Conservation (phyloP, 2,329 filamentous ascomycete species). For the Cladosporium sp. region DNA sequence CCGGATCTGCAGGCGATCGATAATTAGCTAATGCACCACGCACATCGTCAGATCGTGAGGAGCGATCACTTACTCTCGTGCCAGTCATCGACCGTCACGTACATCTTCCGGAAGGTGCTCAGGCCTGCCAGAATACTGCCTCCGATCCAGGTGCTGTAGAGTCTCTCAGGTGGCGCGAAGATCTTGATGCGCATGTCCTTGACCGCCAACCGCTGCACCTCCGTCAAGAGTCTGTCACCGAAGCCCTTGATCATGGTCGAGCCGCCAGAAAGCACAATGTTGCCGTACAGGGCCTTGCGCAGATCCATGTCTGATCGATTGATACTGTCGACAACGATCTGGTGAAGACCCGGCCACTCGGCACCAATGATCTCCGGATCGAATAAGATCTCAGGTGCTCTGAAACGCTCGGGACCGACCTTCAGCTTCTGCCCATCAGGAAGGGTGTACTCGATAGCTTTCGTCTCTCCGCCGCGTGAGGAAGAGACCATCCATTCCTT, state of each 20-base stretch:
- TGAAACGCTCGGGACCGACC: constrained; percentile 91
- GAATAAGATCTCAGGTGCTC: constrained; percentile 95
- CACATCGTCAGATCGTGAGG: constrained; percentile 3
- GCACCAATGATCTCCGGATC: constrained; percentile 95
- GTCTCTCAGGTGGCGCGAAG: constrained; percentile 93
- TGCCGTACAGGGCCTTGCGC: constrained; percentile 88
- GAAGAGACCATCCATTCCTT: constrained; percentile 81
- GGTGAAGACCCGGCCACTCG: constrained; percentile 95
- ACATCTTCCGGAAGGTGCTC: constrained; percentile 99
- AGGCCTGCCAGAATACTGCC: constrained; percentile 94
- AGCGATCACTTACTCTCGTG: constrained; percentile 66
- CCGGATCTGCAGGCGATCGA: constrained; percentile 59
- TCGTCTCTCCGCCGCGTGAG: constrained; percentile 67
- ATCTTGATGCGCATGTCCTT: constrained; percentile 99
- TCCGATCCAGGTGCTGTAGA: constrained; percentile 99
- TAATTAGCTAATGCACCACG: constrained; percentile 18
- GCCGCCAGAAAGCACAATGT: constrained; percentile 94
- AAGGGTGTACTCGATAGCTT: constrained; percentile 81
- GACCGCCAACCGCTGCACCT: constrained; percentile 89
- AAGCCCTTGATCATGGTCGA: constrained; percentile 97
- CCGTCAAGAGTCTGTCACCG: constrained; percentile 84
- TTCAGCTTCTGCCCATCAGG: constrained; percentile 94
- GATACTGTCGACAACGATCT: constrained; percentile 96
- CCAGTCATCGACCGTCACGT: constrained; percentile 99
- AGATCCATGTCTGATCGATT: constrained; percentile 93